A percentile compares a stretch with the other conserved stretches of the same genome.
Conservation (phyloP, 1,139 yeast genomes). For the Zhuliangozyma blackwelliae region DNA sequence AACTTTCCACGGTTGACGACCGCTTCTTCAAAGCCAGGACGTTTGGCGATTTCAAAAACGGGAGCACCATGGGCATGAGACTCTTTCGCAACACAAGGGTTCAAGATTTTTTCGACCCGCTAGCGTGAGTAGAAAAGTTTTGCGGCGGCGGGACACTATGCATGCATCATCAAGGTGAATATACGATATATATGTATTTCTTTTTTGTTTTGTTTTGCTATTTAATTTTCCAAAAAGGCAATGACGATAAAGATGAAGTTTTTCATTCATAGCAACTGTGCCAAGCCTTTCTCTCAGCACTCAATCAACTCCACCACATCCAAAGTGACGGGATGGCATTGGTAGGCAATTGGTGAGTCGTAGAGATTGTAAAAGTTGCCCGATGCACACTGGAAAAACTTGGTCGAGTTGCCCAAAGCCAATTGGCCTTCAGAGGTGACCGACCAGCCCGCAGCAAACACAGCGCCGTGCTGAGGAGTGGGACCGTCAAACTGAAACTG, state of each 20-base stretch:
- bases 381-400: slow-evolving; percentile 41
- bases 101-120: slow-evolving; percentile 51
- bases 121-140: slow-evolving; percentile 11
- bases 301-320: slow-evolving; percentile 34
- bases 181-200: slow-evolving; percentile 17
- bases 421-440: slow-evolving; percentile 34
- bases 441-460: slow-evolving; percentile 43
- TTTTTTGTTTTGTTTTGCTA: too few relatives aligned
- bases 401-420: slow-evolving; percentile 30
- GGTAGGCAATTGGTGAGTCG: slow-evolving; percentile 25
- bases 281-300: slow-evolving; percentile 16
- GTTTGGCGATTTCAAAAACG: slow-evolving; percentile 5
- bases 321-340: slow-evolving; percentile 35
- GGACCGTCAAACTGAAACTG: slow-evolving; percentile 48
- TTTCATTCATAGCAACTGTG: too few relatives aligned
- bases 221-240: too few relatives aligned
- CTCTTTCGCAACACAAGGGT: slow-evolving; percentile 43
- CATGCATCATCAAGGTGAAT: neutral
- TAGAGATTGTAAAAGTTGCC: slow-evolving; percentile 42
- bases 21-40: slow-evolving; percentile 19
- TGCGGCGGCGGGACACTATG: neutral
- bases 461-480: slow-evolving; percentile 38
- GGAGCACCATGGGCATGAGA: slow-evolving; percentile 55
- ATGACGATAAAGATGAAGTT: too few relatives aligned
- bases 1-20: slow-evolving; percentile 24